Evolutionary conservation across 2,329 filamentous ascomycete genomes (phyloP).

Genomic region (Scedosporium dehoogii): DNA sequence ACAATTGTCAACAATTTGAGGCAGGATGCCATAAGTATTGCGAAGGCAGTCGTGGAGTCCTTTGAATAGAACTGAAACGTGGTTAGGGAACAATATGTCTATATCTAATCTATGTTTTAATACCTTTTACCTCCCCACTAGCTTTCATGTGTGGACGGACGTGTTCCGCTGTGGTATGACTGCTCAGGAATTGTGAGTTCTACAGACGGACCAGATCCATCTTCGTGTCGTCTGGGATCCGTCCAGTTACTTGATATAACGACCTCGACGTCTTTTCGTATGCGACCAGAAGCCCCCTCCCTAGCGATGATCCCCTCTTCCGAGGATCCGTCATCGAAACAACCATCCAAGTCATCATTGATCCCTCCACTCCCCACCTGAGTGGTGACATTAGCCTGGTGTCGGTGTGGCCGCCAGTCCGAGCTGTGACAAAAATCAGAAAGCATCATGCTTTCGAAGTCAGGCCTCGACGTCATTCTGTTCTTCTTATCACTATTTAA

Average conservation of each 20-base stretch:
- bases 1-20: conserved; percentile 25
- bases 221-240: neutral
- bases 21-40: conserved; percentile 14
- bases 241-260: neutral
- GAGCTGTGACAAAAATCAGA: conserved; percentile 8
- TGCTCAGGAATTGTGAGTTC: no score
- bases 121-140: no score
- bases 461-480: neutral
- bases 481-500: neutral
- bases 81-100: neutral
- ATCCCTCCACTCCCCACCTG: neutral
- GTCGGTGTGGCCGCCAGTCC: neutral
- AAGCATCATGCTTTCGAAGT: conserved; percentile 9
- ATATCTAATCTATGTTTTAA: no score
- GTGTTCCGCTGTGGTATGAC: no score
- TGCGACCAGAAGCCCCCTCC: neutral
- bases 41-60: conserved; percentile 4
- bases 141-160: no score
- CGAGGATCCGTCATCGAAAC: neutral
- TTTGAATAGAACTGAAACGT: neutral
- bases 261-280: neutral
- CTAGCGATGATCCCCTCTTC: neutral
- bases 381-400: neutral
- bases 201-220: no score
- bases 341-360: neutral